phyloP scores from a whole-genome alignment of 1,284 basidiomycete species.

The Ustilago bromivora region DNA sequence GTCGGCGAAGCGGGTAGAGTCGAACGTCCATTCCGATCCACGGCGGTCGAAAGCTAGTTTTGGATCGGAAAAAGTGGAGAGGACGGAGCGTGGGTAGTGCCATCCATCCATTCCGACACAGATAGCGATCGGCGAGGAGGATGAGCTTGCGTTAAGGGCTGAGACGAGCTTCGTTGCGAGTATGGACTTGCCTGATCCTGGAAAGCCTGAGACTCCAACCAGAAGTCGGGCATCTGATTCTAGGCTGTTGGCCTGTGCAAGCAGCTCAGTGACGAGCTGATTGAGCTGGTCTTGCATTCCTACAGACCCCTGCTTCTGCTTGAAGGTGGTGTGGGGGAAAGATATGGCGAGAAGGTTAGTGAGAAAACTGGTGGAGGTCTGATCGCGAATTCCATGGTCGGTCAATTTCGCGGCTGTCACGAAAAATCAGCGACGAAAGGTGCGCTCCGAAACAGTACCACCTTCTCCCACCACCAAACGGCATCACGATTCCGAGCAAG shows the following conservation, averaged over 20 bases:
- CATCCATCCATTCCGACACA: constrained; percentile 85
- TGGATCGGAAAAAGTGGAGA: constrained; percentile 76
- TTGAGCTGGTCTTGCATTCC: constrained; percentile 36
- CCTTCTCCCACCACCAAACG: too few relatives aligned
- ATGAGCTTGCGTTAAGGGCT: constrained; percentile 27
- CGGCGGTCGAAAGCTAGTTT: constrained; percentile 57
- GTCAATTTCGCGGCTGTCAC: background rate
- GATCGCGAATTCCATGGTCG: background rate
- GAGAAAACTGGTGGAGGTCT: constrained; percentile 6
- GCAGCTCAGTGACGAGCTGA: constrained; percentile 12
- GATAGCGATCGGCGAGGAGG: constrained; percentile 71
- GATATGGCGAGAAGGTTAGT: background rate
- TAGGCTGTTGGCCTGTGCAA: constrained; percentile 70
- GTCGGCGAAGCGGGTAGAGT: constrained; percentile 58
- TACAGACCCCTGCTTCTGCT: background rate
- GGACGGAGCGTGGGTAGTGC: constrained; percentile 76
- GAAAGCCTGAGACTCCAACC: constrained; percentile 82
- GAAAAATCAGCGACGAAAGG: constrained; percentile 10
- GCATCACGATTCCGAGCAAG: too few relatives aligned
- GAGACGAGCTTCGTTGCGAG: constrained; percentile 76
- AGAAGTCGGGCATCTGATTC: constrained; percentile 75
- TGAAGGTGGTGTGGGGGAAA: background rate
- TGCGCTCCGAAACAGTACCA: background rate
- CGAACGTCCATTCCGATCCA: constrained; percentile 67
- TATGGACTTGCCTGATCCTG: constrained; percentile 85